Percentiles rank a stretch among this genome's conserved stretches.
Evolutionary conservation across 352 stramenopile genomes (phyloP).

Genomic region (Phytopythium montanum): DNA sequence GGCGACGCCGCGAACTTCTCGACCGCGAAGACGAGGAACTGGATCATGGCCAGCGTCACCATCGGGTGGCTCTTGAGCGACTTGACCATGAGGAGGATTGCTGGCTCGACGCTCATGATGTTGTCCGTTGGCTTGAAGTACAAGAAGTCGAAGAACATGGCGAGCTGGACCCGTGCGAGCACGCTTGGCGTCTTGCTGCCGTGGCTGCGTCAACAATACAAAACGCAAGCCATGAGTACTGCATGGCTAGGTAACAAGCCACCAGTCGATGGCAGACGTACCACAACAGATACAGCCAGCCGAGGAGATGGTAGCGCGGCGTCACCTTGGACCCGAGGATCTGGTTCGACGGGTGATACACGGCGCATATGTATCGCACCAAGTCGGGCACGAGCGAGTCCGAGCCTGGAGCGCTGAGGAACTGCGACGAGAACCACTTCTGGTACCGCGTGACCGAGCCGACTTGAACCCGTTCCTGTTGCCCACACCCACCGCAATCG

Average conservation of each 20-base stretch:
- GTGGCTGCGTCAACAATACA: slow-evolving; percentile 16
- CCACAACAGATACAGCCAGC: slow-evolving; percentile 84
- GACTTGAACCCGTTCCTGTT: slow-evolving; percentile 70
- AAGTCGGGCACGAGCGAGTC: slow-evolving; percentile 78
- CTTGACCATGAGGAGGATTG: slow-evolving; percentile 85
- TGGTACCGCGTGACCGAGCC: slow-evolving; percentile 77
- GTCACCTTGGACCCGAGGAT: slow-evolving; percentile 81
- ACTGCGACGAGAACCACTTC: slow-evolving; percentile 85
- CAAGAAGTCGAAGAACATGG: slow-evolving; percentile 88
- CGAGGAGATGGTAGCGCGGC: slow-evolving; percentile 81
- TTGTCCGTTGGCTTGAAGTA: slow-evolving; percentile 81
- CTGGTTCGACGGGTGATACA: slow-evolving; percentile 83
- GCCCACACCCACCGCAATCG: background rate
- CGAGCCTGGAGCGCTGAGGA: slow-evolving; percentile 59
- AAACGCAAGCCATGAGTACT: slow-evolving; percentile 1
- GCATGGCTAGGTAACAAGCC: background rate
- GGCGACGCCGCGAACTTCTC: slow-evolving; percentile 81
- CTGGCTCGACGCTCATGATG: slow-evolving; percentile 81
- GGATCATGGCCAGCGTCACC: slow-evolving; percentile 80
- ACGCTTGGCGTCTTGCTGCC: slow-evolving; percentile 68
- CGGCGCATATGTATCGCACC: slow-evolving; percentile 79
- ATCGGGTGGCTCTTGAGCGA: slow-evolving; percentile 83
- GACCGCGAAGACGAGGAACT: slow-evolving; percentile 83
- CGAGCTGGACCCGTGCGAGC: slow-evolving; percentile 69
- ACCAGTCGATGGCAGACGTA: slow-evolving; percentile 15